Conservation (phyloP, 495 filamentous ascomycete species). For the Ramalina peruviana region DNA sequence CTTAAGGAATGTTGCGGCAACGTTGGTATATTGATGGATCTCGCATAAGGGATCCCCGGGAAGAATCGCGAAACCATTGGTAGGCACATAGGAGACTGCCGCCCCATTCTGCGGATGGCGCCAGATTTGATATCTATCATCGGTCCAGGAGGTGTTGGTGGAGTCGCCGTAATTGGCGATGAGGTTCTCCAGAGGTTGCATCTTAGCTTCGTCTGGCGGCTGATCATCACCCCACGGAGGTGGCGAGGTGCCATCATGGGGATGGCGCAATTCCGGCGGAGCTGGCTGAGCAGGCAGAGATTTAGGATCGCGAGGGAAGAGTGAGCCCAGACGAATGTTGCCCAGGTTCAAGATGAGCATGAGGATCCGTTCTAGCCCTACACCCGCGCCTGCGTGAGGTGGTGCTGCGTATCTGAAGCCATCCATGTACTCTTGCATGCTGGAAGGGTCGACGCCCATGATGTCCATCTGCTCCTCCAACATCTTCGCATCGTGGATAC, state of each 20-base stretch:
- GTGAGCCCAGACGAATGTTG: conserved; percentile 75
- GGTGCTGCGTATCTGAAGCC: conserved; percentile 81
- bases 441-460: conserved; percentile 56
- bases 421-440: conserved; percentile 78
- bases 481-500: conserved; percentile 68
- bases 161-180: conserved; percentile 85
- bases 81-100: conserved; percentile 61
- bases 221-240: conserved; percentile 34
- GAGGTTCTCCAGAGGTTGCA: conserved; percentile 64
- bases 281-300: conserved; percentile 48
- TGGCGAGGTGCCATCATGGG: conserved; percentile 62
- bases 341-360: conserved; percentile 75
- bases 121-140: conserved; percentile 72
- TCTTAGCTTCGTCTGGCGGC: conserved; percentile 31
- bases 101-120: conserved; percentile 63
- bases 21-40: conserved; percentile 49
- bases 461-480: conserved; percentile 65
- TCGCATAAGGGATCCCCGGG: conserved; percentile 76
- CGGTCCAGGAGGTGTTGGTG: conserved; percentile 75
- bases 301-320: conserved; percentile 77
- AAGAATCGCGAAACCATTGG: conserved; percentile 58
- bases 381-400: conserved; percentile 80
- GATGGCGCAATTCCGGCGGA: conserved; percentile 49
- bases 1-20: conserved; percentile 57
- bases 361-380: conserved; percentile 75